These are phyloP conservation scores for Aethionema arabicum DNA, from an alignment of 345 rosid species.

Conservation along the genomic window DNA sequence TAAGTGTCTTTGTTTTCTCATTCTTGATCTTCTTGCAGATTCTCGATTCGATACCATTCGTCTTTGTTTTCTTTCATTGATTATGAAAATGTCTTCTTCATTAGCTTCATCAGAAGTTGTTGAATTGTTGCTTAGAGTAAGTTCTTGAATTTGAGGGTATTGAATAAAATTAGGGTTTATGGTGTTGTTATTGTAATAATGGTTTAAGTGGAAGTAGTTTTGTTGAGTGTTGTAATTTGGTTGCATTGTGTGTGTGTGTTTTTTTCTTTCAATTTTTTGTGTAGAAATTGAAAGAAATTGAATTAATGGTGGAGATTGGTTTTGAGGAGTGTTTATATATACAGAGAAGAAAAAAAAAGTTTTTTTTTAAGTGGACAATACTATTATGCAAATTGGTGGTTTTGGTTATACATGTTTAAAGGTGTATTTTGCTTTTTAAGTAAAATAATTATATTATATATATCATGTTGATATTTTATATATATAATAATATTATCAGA, in stretches of 20 bases:
- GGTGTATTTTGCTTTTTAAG: constrained; percentile 23
- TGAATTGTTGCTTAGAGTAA: constrained; percentile 61
- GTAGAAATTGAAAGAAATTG: constrained; percentile 27
- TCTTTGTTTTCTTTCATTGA: constrained; percentile 83
- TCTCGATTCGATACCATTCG: constrained; percentile 97
- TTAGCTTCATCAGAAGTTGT: constrained; percentile 86
- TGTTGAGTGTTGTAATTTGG: constrained; percentile 50
- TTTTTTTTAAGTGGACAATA: constrained; percentile 41
- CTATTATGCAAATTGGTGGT: constrained; percentile 34
- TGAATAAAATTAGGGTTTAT: constrained; percentile 39
- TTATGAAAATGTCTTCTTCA: constrained; percentile 60
- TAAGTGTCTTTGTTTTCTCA: constrained; percentile 95
- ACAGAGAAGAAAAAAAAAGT: constrained; percentile 39
- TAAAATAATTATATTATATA: constrained; percentile 41
- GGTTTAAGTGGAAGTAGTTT: constrained; percentile 42
- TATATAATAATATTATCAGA: no score
- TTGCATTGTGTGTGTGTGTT: constrained; percentile 28
- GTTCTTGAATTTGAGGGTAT: constrained; percentile 38
- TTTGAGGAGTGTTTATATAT: constrained; percentile 42
- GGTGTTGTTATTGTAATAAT: constrained; percentile 39
- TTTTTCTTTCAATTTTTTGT: background rate
- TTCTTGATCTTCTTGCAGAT: constrained; percentile 87
- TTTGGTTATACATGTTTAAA: constrained; percentile 29
- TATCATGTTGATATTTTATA: no score
- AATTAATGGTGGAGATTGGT: constrained; percentile 32